Percentiles rank a stretch among this genome's conserved stretches.
phyloP scores from a whole-genome alignment of 768 basidiomycete genomes.

The Naganishia kalamii region DNA sequence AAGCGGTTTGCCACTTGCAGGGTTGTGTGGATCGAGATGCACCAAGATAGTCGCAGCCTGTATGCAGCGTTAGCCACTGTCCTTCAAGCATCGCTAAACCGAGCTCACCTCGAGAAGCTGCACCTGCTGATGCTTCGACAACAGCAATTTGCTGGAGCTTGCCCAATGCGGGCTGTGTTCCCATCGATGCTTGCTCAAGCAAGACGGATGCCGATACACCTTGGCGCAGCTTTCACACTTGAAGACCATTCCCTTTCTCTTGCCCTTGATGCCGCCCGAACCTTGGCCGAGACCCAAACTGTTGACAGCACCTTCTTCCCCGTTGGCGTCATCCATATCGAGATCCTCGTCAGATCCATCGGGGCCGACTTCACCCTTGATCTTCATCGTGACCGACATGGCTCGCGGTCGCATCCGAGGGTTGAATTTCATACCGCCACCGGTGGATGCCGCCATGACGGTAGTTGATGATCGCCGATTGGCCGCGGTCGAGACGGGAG shows the following conservation, averaged over 20 bases:
- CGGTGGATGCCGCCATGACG: conserved; percentile 3
- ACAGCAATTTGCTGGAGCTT: conserved; percentile 77
- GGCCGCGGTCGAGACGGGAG: not conserved
- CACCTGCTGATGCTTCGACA: conserved; percentile 96
- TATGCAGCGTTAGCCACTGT: conserved; percentile 1
- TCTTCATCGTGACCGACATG: conserved; percentile 26
- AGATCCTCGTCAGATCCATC: conserved; percentile 22
- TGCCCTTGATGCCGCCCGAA: conserved; percentile 49
- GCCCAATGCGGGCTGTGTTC: conserved; percentile 96
- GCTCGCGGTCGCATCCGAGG: conserved; percentile 25
- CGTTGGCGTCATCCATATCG: conserved; percentile 16
- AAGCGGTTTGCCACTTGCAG: conserved; percentile 61
- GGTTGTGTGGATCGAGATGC: conserved; percentile 61
- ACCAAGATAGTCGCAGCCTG: conserved; percentile 92
- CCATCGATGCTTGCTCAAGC: conserved; percentile 96
- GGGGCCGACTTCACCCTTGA: conserved; percentile 24
- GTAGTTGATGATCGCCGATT: conserved; percentile 1
- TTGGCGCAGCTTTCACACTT: conserved; percentile 92
- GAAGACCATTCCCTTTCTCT: conserved; percentile 78
- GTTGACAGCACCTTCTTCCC: not conserved
- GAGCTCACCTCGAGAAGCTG: conserved; percentile 77
- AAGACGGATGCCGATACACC: conserved; percentile 76
- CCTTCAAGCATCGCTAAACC: not conserved
- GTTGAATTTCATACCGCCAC: conserved; percentile 2
- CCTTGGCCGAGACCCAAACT: conserved; percentile 34